phyloP scores from a whole-genome alignment of 345 rosid genomes.

The Populus euphratica region DNA sequence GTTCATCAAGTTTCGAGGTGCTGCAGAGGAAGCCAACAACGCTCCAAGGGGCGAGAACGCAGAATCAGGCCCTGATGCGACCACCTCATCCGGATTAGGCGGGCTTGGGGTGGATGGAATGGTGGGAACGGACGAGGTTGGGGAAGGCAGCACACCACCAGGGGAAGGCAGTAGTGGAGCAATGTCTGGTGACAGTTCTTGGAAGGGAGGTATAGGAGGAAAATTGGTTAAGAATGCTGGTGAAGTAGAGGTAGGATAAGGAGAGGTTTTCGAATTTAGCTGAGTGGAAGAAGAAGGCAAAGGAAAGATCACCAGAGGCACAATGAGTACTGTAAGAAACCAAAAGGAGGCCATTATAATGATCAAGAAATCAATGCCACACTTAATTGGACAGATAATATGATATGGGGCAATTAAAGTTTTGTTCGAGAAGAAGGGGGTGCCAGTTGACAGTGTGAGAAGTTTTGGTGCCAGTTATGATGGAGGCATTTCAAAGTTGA shows the following conservation, averaged over 20 bases:
- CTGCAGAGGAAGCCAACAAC: slow-evolving; percentile 40
- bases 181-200: slow-evolving; percentile 65
- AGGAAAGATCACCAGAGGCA: slow-evolving; percentile 32
- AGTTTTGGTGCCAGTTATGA: slow-evolving; percentile 30
- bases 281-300: slow-evolving; percentile 27
- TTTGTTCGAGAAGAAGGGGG: slow-evolving; percentile 21
- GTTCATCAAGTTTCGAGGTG: slow-evolving; percentile 14
- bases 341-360: slow-evolving; percentile 53
- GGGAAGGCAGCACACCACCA: slow-evolving; percentile 42
- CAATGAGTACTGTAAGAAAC: slow-evolving; percentile 30
- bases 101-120: slow-evolving; percentile 82
- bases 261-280: slow-evolving; percentile 16
- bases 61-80: slow-evolving; percentile 40
- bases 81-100: slow-evolving; percentile 60
- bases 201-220: slow-evolving; percentile 36
- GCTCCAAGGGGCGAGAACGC: slow-evolving; percentile 47
- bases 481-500: slow-evolving; percentile 21
- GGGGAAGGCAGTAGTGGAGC: slow-evolving; percentile 77
- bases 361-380: slow-evolving; percentile 51
- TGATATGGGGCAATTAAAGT: background rate
- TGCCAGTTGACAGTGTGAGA: background rate
- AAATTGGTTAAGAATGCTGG: slow-evolving; percentile 31
- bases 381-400: slow-evolving; percentile 28
- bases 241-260: slow-evolving; percentile 29
- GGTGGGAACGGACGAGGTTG: slow-evolving; percentile 56